Base-by-base conservation (phyloP, 371 early-diverging fungal species). In the Lichtheimia ornata region DNA sequence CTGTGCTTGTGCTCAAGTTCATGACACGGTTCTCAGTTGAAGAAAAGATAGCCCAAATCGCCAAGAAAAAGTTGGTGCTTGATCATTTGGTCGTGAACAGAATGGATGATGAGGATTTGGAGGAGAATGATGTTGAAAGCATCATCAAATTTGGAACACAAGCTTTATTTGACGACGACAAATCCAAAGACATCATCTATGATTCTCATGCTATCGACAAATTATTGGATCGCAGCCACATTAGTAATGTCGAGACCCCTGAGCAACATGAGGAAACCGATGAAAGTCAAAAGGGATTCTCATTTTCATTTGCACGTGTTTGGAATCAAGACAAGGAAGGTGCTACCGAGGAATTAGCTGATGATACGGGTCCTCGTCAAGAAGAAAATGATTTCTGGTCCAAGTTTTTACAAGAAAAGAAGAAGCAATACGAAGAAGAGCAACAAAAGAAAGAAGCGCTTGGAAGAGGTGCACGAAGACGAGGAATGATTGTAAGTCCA, bases 51-150 rank as follows among this genome's bases (percentile, higher is more conserved):
- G 73, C 96, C 13, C 86, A 93, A 64, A 83, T 89, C 1, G 94
- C 90, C 6, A 93, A 91, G 61, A 85, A 84, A 63, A 97, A 96
- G 73, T 83, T 95, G 74, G 86, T 91, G 0, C 71, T 95, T 49
- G 94, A 94, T 65, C 93, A 95, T 64, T 70, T 94, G 22, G 80
- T 97, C 17, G 94, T 97, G 2, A 89, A 94, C 60, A 80, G 75
- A 40, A 93, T 94, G 89, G 86, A 83, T 15, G 83, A 84, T 30
- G 79, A 82, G 3, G 74, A 79, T 18, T 59, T 85, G 4, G 85
- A 87, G 41, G 76, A 74, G 5, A 74, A 84, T 11, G 90, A 91
- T 20, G 66, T 94, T 2, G 88, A 90, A 58, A 77, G 78, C 18
- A 89, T 93, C 53, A 79, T 97, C 51, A 86, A 87, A 50, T 91